Evolutionary conservation across 805 yeast species (phyloP).

Genomic region (Saccharomycopsis babjevae): DNA sequence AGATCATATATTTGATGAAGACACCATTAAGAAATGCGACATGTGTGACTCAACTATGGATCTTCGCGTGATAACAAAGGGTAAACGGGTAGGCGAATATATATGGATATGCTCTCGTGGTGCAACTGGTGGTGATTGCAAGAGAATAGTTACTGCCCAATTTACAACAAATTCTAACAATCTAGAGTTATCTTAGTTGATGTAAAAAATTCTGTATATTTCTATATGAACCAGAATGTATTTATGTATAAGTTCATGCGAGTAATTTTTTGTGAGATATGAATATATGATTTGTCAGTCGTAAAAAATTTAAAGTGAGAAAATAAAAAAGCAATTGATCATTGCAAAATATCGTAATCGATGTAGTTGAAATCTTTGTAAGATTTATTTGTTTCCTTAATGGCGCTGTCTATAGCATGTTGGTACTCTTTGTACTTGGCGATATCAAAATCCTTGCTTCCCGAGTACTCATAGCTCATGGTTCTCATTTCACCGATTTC

Average conservation of each 20-base stretch:
- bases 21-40: slow-evolving; percentile 34
- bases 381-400: slow-evolving; percentile 14
- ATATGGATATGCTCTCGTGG: slow-evolving; percentile 54
- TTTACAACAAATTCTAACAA: background rate
- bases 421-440: slow-evolving; percentile 11
- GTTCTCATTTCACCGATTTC: slow-evolving; percentile 16
- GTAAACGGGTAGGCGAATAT: slow-evolving; percentile 43
- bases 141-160: slow-evolving; percentile 2
- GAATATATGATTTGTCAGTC: background rate
- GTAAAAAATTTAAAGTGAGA: background rate
- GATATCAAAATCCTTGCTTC: slow-evolving; percentile 16
- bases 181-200: no score
- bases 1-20: slow-evolving; percentile 34
- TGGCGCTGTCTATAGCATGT: slow-evolving; percentile 10
- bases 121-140: slow-evolving; percentile 21
- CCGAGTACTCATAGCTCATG: slow-evolving; percentile 17
- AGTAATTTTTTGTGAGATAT: background rate
- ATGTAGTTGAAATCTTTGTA: slow-evolving; percentile 17
- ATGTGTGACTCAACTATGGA: slow-evolving; percentile 35
- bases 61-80: slow-evolving; percentile 45
- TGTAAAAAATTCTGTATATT: background rate
- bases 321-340: background rate
- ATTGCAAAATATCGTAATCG: slow-evolving; percentile 12
- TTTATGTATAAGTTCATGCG: background rate
- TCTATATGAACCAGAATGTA: background rate